These are phyloP conservation scores for Nemophila menziesii DNA, from an alignment of 257 asterid species.

Conservation along the genomic window DNA sequence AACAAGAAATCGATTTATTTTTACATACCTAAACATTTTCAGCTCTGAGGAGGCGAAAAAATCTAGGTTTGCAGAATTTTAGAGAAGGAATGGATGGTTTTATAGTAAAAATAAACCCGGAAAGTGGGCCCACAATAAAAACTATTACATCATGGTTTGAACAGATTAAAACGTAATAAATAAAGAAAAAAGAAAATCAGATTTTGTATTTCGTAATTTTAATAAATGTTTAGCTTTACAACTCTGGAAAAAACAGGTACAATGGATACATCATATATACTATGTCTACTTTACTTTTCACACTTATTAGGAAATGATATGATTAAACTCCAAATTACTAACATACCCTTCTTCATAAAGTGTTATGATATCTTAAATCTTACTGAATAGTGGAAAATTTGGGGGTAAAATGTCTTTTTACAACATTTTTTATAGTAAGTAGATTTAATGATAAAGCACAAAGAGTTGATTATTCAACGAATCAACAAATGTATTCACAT, in stretches of 20 bases:
- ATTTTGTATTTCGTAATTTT: neutral
- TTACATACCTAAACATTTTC: no score
- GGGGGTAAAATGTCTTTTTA: no score
- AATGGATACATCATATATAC: neutral
- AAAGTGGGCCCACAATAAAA: neutral
- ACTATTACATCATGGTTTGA: neutral
- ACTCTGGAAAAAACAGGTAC: neutral
- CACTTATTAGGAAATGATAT: no score
- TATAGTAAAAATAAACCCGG: no score
- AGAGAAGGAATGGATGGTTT: neutral
- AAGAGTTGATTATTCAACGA: neutral
- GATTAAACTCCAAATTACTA: no score
- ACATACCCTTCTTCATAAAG: no score
- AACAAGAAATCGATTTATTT: no score
- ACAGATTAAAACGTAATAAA: neutral
- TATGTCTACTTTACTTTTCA: no score
- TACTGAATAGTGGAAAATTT: no score
- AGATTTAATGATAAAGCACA: neutral
- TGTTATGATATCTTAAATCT: no score
- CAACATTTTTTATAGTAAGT: no score
- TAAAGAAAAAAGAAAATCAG: neutral
- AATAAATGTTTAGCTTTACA: neutral
- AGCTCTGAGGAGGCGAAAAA: neutral
- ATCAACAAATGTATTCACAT: neutral
- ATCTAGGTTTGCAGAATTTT: neutral